Percentiles rank a stretch among this genome's conserved stretches.
phyloP scores from a whole-genome alignment of 495 filamentous ascomycete genomes.

The Halenospora varia region DNA sequence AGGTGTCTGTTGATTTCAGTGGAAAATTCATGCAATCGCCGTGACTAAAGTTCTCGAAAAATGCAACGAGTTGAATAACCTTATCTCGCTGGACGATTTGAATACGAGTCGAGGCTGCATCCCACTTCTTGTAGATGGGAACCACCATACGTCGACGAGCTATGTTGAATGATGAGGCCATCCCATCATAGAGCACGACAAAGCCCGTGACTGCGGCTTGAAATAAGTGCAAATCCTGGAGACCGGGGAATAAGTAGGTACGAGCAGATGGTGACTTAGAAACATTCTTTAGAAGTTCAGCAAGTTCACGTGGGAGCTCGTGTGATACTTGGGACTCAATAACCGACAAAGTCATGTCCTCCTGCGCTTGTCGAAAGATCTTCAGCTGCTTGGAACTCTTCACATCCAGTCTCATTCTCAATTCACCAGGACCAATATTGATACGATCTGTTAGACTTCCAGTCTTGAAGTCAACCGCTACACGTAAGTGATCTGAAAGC shows the following conservation, averaged over 20 bases:
- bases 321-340: conserved; percentile 57
- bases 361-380: conserved; percentile 59
- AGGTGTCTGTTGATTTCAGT: conserved; percentile 73
- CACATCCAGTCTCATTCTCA: conserved; percentile 58
- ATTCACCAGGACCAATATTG: conserved; percentile 70
- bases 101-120: conserved; percentile 66
- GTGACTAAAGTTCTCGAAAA: conserved; percentile 78
- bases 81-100: conserved; percentile 75
- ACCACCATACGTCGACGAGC: conserved; percentile 82
- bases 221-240: conserved; percentile 68
- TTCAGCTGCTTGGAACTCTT: conserved; percentile 46
- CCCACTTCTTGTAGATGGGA: conserved; percentile 90
- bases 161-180: conserved; percentile 71
- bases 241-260: conserved; percentile 47
- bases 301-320: conserved; percentile 50
- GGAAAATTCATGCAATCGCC: conserved; percentile 84
- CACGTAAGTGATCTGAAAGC: conserved; percentile 64
- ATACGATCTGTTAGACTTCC: conserved; percentile 72
- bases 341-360: conserved; percentile 64
- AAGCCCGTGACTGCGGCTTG: conserved; percentile 75
- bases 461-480: conserved; percentile 61
- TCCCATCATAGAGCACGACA: conserved; percentile 66
- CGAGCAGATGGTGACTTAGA: conserved; percentile 37
- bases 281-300: conserved; percentile 45
- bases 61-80: conserved; percentile 70